phyloP scores from a whole-genome alignment of 2,329 filamentous ascomycete species.

The Stagonosporopsis cucurbitacearum region DNA sequence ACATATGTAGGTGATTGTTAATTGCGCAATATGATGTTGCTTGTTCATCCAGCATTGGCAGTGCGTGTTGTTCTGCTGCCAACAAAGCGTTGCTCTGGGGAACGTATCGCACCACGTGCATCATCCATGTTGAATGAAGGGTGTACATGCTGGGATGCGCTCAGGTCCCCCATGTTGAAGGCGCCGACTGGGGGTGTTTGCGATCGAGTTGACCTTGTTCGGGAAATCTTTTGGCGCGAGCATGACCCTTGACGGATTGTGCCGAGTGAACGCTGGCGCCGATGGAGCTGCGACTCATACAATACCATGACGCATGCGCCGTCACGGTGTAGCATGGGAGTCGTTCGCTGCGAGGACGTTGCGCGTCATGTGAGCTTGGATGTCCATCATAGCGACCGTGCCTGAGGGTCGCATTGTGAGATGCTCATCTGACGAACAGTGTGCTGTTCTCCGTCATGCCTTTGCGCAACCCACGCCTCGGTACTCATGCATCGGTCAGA shows the following conservation, averaged over 20 bases:
- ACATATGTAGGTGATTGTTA: neutral
- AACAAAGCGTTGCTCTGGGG: conserved; percentile 2
- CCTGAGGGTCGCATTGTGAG: conserved; percentile 6
- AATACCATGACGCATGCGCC: neutral
- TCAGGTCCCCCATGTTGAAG: neutral
- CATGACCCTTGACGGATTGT: conserved; percentile 1
- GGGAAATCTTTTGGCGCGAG: neutral
- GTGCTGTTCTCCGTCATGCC: neutral
- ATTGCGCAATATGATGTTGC: neutral
- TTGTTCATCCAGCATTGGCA: neutral
- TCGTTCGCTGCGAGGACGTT: neutral
- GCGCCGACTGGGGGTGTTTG: neutral
- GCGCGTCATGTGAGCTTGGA: neutral
- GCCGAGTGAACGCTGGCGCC: neutral
- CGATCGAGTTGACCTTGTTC: neutral
- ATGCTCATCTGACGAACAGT: conserved; percentile 18
- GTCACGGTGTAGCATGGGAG: too few relatives aligned
- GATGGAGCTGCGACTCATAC: neutral
- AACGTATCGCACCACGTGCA: conserved; percentile 1
- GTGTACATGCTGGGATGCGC: neutral
- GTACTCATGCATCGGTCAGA: conserved; percentile 22
- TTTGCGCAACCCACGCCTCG: conserved; percentile 22
- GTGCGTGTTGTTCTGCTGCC: neutral
- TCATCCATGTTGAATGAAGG: neutral
- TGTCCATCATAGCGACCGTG: conserved; percentile 1